These are phyloP conservation scores for Cucurbita pepo DNA, from an alignment of 306 rosid genomes.

Conservation along the genomic window DNA sequence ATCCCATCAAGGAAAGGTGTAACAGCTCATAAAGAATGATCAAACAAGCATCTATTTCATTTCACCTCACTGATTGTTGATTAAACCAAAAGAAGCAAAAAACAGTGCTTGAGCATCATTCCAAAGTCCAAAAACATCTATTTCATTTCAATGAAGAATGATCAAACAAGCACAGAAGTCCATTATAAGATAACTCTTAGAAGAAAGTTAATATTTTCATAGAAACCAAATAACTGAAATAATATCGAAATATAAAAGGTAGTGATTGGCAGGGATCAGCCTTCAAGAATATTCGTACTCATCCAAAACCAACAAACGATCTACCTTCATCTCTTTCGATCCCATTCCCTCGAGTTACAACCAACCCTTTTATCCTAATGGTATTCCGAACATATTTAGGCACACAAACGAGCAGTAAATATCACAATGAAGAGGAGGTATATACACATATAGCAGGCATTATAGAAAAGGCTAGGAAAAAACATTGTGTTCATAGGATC, in stretches of 20 bases:
- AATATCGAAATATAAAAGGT: background rate
- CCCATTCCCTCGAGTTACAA: background rate
- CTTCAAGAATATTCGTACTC: background rate
- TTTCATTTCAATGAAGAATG: background rate
- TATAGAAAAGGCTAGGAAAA: background rate
- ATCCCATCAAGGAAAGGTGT: conserved; percentile 1
- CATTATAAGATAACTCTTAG: background rate
- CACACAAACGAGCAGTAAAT: background rate
- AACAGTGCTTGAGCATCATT: background rate
- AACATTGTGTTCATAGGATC: conserved; percentile 15
- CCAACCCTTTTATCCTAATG: background rate
- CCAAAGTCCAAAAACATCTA: background rate
- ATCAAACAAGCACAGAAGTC: background rate
- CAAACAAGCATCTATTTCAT: no score
- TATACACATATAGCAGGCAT: background rate
- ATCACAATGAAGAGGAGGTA: background rate
- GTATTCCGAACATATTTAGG: background rate
- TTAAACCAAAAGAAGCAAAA: background rate
- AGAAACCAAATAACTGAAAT: background rate
- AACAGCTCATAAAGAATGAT: background rate
- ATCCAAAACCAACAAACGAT: background rate
- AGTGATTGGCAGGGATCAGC: background rate
- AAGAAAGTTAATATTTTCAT: background rate
- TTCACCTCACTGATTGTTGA: background rate
- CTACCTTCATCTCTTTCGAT: background rate